Percentiles rank a stretch among this genome's conserved stretches.
Conservation (phyloP, 345 rosid species). For the Euphorbia lathyris region DNA sequence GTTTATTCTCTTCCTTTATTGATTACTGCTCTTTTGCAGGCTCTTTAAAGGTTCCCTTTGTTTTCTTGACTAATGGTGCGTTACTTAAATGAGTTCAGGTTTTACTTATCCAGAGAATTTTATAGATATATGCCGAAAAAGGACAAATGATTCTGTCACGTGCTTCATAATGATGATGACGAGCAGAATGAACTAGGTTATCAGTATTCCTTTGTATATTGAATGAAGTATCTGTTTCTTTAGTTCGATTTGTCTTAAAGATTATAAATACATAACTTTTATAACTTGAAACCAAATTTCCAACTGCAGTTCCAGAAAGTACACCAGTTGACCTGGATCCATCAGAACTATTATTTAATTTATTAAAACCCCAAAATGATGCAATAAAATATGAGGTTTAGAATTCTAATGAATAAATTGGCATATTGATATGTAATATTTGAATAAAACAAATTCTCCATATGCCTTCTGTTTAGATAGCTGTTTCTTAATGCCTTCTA, state of each 20-base stretch:
- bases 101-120: background rate
- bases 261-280: too few species aligned
- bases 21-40: slow-evolving; percentile 30
- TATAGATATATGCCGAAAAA: background rate
- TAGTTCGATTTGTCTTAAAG: too few species aligned
- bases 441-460: background rate
- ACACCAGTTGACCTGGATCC: background rate
- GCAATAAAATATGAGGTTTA: background rate
- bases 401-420: too few species aligned
- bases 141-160: background rate
- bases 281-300: background rate
- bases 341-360: background rate
- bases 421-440: background rate
- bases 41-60: slow-evolving; percentile 37
- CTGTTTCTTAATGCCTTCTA: background rate
- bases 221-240: background rate
- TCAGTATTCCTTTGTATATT: background rate
- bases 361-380: background rate
- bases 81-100: background rate
- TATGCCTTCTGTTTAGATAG: background rate
- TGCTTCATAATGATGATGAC: too few species aligned
- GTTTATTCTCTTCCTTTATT: background rate
- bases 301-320: background rate
- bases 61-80: slow-evolving; percentile 55
- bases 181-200: background rate